phyloP scores from a whole-genome alignment of 441 rosid genomes.

The Gossypium gossypioides region DNA sequence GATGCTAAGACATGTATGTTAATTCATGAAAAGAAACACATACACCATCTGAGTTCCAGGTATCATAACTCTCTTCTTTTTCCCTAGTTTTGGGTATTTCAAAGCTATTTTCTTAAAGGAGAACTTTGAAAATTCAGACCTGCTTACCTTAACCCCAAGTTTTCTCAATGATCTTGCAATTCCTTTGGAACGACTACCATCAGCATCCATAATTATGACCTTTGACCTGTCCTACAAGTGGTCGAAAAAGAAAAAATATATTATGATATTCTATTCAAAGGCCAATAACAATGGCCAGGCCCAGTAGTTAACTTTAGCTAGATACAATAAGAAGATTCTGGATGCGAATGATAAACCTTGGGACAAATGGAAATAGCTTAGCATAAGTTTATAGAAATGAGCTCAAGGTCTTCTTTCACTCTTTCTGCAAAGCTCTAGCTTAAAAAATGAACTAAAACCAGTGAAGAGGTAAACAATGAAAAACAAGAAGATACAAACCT shows the following conservation, averaged over 20 bases:
- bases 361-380: background rate
- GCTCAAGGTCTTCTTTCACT: background rate
- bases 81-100: background rate
- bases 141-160: constrained; percentile 70
- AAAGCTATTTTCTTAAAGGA: background rate
- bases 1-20: background rate
- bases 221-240: constrained; percentile 87
- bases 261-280: background rate
- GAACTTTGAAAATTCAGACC: constrained; percentile 2
- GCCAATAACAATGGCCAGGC: background rate
- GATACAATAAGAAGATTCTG: background rate
- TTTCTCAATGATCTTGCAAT: constrained; percentile 85
- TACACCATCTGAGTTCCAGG: background rate
- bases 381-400: background rate
- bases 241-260: constrained; percentile 21
- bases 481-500: constrained; percentile 39
- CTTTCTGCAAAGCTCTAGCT: constrained; percentile 12
- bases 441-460: constrained; percentile 5
- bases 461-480: constrained; percentile 7
- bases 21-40: background rate
- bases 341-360: background rate
- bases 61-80: background rate
- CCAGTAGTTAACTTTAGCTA: background rate
- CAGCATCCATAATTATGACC: constrained; percentile 91
- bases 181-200: constrained; percentile 76